Evolutionary conservation across 495 filamentous ascomycete species (phyloP).

Genomic region (Neurospora cerealis): DNA sequence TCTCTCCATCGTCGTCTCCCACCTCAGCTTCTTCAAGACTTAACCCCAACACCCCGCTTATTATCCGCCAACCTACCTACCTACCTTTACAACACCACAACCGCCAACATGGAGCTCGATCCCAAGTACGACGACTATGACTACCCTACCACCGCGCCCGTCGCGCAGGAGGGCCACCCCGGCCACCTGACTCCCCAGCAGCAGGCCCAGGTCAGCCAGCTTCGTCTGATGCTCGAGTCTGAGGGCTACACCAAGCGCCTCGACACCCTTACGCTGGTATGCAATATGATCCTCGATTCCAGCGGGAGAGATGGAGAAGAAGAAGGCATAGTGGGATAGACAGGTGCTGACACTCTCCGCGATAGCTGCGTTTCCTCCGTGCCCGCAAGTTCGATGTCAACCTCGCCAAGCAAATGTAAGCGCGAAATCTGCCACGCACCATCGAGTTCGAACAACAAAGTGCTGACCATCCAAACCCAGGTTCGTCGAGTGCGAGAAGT

Average conservation of each 20-base stretch:
- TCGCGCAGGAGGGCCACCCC: conserved; percentile 64
- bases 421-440: neutral
- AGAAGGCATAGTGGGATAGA: neutral
- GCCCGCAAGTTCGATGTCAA: conserved; percentile 91
- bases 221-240: conserved; percentile 74
- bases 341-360: conserved; percentile 8
- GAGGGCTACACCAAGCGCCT: conserved; percentile 75
- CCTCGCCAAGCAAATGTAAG: conserved; percentile 76
- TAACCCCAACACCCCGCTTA: neutral
- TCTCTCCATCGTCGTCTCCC: neutral
- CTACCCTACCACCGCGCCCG: conserved; percentile 70
- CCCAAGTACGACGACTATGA: conserved; percentile 96
- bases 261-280: conserved; percentile 81
- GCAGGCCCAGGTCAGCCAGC: conserved; percentile 79
- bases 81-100: conserved; percentile 13
- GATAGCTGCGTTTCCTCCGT: conserved; percentile 76
- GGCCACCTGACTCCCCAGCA: conserved; percentile 81
- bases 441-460: neutral
- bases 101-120: conserved; percentile 49
- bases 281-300: conserved; percentile 9
- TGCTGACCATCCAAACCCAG: conserved; percentile 35
- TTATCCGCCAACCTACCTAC: conserved; percentile 1
- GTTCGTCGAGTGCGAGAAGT: conserved; percentile 86
- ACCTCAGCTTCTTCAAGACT: neutral
- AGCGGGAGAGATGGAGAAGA: neutral